Evolutionary conservation across 768 basidiomycete genomes (phyloP).

Genomic region (Leccinum barrowsii): DNA sequence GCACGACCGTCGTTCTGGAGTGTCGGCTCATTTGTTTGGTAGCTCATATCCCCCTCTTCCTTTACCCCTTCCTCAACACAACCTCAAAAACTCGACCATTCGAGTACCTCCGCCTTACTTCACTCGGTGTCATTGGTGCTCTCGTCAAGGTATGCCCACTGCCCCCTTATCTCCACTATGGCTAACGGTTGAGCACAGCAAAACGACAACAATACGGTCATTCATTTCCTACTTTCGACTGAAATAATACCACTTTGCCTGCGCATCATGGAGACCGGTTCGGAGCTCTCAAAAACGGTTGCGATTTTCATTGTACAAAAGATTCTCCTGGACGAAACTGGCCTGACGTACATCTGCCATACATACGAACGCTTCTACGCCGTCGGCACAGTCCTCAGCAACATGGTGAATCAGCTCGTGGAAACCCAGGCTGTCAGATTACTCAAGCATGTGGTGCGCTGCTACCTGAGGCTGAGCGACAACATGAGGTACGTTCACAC

Average conservation of each 20-base stretch:
- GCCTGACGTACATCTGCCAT: slow-evolving; percentile 97
- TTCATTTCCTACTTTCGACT: slow-evolving; percentile 97
- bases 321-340: slow-evolving; percentile 94
- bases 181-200: slow-evolving; percentile 52
- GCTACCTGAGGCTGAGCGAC: slow-evolving; percentile 93
- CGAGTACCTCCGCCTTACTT: slow-evolving; percentile 98
- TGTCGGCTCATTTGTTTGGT: slow-evolving; percentile 1
- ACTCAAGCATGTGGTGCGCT: slow-evolving; percentile 96
- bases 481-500: slow-evolving; percentile 72
- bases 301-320: slow-evolving; percentile 99
- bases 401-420: slow-evolving; percentile 98
- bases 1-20: background rate
- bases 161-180: background rate
- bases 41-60: slow-evolving; percentile 93
- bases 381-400: slow-evolving; percentile 95
- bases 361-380: slow-evolving; percentile 99
- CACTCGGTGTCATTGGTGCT: slow-evolving; percentile 98
- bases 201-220: slow-evolving; percentile 99
- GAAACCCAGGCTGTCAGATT: slow-evolving; percentile 96
- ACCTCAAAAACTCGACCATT: slow-evolving; percentile 99
- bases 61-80: slow-evolving; percentile 98
- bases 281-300: slow-evolving; percentile 96
- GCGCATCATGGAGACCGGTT: slow-evolving; percentile 99
- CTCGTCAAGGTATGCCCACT: slow-evolving; percentile 78
- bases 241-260: slow-evolving; percentile 99